phyloP scores from a whole-genome alignment of 306 rosid genomes.

The Corylus americana region DNA sequence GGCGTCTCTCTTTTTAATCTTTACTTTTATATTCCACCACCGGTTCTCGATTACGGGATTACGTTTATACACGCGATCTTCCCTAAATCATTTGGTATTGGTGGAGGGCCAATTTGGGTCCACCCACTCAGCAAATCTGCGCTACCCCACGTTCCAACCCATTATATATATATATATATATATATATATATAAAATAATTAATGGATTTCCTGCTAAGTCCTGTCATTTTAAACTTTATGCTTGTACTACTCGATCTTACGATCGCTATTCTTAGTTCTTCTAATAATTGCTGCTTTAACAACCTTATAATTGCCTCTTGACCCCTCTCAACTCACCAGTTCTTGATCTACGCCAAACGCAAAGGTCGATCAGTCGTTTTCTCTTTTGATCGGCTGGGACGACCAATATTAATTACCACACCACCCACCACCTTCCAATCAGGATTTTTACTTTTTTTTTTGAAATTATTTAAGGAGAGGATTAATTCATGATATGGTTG shows the following conservation, averaged over 20 bases:
- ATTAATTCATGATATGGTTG: too few relatives aligned
- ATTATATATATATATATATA: not conserved
- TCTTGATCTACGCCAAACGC: not conserved
- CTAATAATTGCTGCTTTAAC: conserved; percentile 29
- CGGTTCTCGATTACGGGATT: conserved; percentile 1
- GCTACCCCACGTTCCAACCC: not conserved
- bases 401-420: too few relatives aligned
- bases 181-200: not conserved
- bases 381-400: not conserved
- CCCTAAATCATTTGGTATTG: conserved; percentile 38
- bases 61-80: conserved; percentile 40
- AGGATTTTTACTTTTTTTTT: too few relatives aligned
- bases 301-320: conserved; percentile 31
- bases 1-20: not conserved
- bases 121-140: conserved; percentile 19
- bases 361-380: not conserved
- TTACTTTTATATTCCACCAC: not conserved
- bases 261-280: not conserved
- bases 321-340: conserved; percentile 24
- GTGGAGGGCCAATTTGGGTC: conserved; percentile 35
- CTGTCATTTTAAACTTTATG: conserved; percentile 21
- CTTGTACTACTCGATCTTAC: not conserved
- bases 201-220: conserved; percentile 8
- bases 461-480: too few relatives aligned
- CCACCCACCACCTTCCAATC: too few relatives aligned